Base-by-base conservation (phyloP, 1,284 basidiomycete genomes). In the Takashimella tepidaria region DNA sequence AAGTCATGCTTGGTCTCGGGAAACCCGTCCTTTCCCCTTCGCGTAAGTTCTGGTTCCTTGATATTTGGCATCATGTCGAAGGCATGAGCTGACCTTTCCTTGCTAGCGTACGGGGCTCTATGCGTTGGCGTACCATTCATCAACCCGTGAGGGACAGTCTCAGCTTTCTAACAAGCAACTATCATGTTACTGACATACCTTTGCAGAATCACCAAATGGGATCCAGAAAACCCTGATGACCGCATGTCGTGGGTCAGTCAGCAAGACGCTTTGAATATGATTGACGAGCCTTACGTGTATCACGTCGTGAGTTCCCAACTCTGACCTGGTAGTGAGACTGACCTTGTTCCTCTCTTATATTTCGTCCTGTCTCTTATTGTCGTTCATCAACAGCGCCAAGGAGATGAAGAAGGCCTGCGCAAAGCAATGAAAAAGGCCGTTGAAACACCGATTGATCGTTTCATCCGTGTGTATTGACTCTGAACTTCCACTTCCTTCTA, bases 101-200 rank as follows among this genome's bases (percentile, higher is more conserved):
- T 45, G 3, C 64, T 63, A 53, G 75, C 76, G 0, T 78, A 75
- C 58, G 76, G 77, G 47, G 76, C 73, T 1, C 60, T 79, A 8
- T 78, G 77, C 41, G 56, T 77, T 23, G 77, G 76, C 5, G 70
- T 78, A 12, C 76, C 76, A 8, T 78, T 78, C 60, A 73, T 79
- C 59, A 78, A 78, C 57, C 70, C 72, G 45, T 51, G 55, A 21
- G 44, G 45, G 24, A 41, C 27, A 20, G n/a, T 42, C 10, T 27
- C 20, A 8, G 49, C 5, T 20, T 43, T 4, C n/a, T n/a, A n/a
- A n/a, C n/a, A n/a, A n/a, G n/a, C n/a, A n/a, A 40, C 44, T 21
- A 24, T 6, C 11, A 40, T 19, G 11, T 19, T 40, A 40, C 11
- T 11, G 37, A n/a, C 42, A 12, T 10, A 8, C n/a, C n/a, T 12